A percentile compares a stretch with the other conserved stretches of the same genome.
These are phyloP conservation scores for Fistulifera pelliculosa DNA, from an alignment of 108 stramenopile species.

Conservation along the genomic window DNA sequence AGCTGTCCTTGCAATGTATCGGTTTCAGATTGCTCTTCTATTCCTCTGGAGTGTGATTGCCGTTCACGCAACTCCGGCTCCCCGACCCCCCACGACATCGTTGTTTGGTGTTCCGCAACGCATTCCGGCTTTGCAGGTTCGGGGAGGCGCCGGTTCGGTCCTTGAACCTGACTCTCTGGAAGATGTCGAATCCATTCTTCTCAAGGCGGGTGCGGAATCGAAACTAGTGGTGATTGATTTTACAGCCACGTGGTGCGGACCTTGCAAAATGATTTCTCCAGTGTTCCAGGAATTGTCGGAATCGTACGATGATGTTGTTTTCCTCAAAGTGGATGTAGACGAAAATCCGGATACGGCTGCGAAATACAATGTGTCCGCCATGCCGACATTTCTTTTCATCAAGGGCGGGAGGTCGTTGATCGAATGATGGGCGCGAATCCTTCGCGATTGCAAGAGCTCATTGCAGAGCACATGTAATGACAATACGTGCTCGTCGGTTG, in stretches of 20 bases:
- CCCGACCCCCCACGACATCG: neutral
- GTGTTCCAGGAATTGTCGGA: conserved; percentile 64
- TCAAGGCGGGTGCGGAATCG: conserved; percentile 47
- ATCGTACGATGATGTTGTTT: conserved; percentile 37
- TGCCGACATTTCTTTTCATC: conserved; percentile 89
- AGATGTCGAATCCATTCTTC: conserved; percentile 54
- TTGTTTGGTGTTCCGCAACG: conserved; percentile 9
- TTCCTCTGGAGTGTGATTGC: too few species aligned
- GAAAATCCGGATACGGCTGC: conserved; percentile 76
- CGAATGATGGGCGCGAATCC: conserved; percentile 74
- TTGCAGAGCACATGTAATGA: conserved; percentile 27
- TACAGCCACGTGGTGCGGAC: conserved; percentile 78
- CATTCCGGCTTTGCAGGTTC: conserved; percentile 17
- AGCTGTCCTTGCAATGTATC: too few species aligned
- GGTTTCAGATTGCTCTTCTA: too few species aligned
- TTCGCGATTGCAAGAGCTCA: conserved; percentile 38
- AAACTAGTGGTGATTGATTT: conserved; percentile 81
- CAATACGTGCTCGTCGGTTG: too few species aligned
- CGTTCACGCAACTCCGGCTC: too few species aligned
- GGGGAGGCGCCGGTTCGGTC: conserved; percentile 48
- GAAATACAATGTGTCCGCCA: conserved; percentile 55
- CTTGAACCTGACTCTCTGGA: conserved; percentile 45
- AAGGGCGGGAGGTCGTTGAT: conserved; percentile 80
- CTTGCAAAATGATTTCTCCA: conserved; percentile 84
- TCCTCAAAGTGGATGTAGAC: conserved; percentile 89